Base-by-base conservation (phyloP, 2,329 filamentous ascomycete species). In the Malbranchea cinnamomea region DNA sequence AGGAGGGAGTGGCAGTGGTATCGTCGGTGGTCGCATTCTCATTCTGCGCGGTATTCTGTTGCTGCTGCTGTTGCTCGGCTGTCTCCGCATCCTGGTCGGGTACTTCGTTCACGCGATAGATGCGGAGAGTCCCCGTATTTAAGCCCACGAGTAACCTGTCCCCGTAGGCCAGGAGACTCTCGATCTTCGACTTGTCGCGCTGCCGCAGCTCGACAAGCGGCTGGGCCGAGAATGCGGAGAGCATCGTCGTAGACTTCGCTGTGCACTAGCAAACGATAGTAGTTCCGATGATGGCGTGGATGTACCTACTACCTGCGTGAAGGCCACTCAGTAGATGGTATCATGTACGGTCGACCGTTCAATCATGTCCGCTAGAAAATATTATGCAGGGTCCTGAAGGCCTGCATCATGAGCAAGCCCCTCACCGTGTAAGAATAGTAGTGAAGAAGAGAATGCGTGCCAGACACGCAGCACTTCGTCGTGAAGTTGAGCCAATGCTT, bases 171-270 rank as follows among this genome's bases (percentile, higher is more conserved):
- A 95, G 68, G 42, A 98, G 82, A 28, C 82, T 89, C 60, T 98
- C 89, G 59, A 98, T 93, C 65, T 79, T 89, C 42, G 82, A 91
- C 65, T 91, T 94, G 71, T 95, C 87, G 57, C 82, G 78, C 57
- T 76, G 75, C 62, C 80, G 85, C 48, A 98, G 78, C 79, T 98
- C 89, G 67, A 95, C 80, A 54, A 98, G 87, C 41, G 85, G 81
- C 50, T 82, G 80, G 63, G 89, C 85, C 45, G 80, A 92, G 62
- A 98, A 98, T 52, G 89, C 89, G 59, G 87, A 91, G 59, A 98
- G 78, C 89, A 94, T 94, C 28, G 30, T 34, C 18, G 23, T 20
- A 14, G 30, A n/a, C n/a, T n/a, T n/a, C n/a, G n/a, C n/a, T n/a
- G n/a, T n/a, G n/a, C n/a, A n/a, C n/a, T n/a, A n/a, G n/a, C n/a